Evolutionary conservation across 495 filamentous ascomycete genomes (phyloP).

Genomic region (Penicillium steckii): DNA sequence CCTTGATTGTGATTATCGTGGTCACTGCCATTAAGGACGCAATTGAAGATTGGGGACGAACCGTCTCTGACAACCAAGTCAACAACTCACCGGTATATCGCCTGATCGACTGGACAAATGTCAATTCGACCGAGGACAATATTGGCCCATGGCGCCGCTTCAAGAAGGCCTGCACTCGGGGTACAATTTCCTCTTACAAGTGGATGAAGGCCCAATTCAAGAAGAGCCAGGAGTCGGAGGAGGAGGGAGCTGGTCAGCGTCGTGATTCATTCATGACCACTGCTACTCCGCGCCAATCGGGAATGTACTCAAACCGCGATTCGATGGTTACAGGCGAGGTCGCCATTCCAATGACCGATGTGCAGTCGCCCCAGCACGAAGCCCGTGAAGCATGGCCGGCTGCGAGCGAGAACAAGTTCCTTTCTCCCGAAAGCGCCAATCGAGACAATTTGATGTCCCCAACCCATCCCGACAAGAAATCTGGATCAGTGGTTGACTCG

Average conservation of each 20-base stretch:
- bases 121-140: conserved; percentile 86
- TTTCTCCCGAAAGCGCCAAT: conserved; percentile 35
- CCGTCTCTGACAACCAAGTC: conserved; percentile 85
- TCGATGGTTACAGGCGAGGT: conserved; percentile 50
- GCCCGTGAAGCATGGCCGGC: conserved; percentile 39
- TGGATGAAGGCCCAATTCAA: conserved; percentile 44
- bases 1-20: conserved; percentile 90
- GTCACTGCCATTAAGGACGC: conserved; percentile 93
- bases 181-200: conserved; percentile 57
- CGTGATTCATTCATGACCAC: conserved; percentile 67
- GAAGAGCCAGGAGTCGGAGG: conserved; percentile 35
- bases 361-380: conserved; percentile 74
- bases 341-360: conserved; percentile 91
- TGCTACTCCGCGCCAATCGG: conserved; percentile 55
- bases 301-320: conserved; percentile 55
- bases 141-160: conserved; percentile 82
- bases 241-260: conserved; percentile 38
- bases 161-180: conserved; percentile 83
- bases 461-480: conserved; percentile 42
- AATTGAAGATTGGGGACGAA: conserved; percentile 96
- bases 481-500: conserved; percentile 65
- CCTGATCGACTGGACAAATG: conserved; percentile 84
- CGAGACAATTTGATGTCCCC: conserved; percentile 25
- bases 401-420: conserved; percentile 22
- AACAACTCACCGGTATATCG: conserved; percentile 97